Percentiles rank a stretch among this genome's conserved stretches.
These are phyloP conservation scores for Paraleonurus japonicus DNA, from an alignment of 257 asterid genomes.

Conservation along the genomic window DNA sequence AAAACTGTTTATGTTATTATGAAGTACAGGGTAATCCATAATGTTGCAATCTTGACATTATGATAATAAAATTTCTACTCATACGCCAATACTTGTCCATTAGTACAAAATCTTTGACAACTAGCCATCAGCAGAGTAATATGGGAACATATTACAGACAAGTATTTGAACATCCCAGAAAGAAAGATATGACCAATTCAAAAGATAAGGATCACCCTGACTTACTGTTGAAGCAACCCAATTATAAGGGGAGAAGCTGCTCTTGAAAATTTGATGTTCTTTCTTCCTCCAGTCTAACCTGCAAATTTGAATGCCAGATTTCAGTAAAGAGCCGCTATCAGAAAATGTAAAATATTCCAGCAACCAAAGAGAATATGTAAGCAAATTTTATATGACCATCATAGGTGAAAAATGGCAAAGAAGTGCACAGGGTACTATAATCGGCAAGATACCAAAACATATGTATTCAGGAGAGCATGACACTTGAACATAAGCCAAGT, in stretches of 20 bases:
- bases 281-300: slow-evolving; percentile 84
- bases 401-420: background rate
- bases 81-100: slow-evolving; percentile 5
- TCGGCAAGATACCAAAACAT: background rate
- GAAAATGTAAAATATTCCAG: slow-evolving; percentile 16
- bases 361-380: slow-evolving; percentile 21
- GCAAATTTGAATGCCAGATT: slow-evolving; percentile 31
- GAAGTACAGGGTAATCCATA: background rate
- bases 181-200: slow-evolving; percentile 12
- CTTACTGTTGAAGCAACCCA: slow-evolving; percentile 97
- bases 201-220: slow-evolving; percentile 19
- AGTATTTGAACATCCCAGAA: slow-evolving; percentile 1
- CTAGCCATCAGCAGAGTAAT: slow-evolving; percentile 11
- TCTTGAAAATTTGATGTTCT: slow-evolving; percentile 68
- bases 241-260: slow-evolving; percentile 83
- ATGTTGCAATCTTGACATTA: slow-evolving; percentile 1
- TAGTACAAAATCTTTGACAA: background rate
- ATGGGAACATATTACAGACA: slow-evolving; percentile 6
- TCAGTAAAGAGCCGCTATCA: slow-evolving; percentile 24
- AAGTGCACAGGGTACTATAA: slow-evolving; percentile 10
- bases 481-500: slow-evolving; percentile 11
- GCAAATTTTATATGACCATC: background rate
- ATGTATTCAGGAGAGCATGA: background rate
- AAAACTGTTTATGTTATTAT: background rate
- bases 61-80: background rate